Percentiles rank a stretch among this genome's conserved stretches.
phyloP scores from a whole-genome alignment of 2,329 filamentous ascomycete species.

The Phialophora verrucosa region DNA sequence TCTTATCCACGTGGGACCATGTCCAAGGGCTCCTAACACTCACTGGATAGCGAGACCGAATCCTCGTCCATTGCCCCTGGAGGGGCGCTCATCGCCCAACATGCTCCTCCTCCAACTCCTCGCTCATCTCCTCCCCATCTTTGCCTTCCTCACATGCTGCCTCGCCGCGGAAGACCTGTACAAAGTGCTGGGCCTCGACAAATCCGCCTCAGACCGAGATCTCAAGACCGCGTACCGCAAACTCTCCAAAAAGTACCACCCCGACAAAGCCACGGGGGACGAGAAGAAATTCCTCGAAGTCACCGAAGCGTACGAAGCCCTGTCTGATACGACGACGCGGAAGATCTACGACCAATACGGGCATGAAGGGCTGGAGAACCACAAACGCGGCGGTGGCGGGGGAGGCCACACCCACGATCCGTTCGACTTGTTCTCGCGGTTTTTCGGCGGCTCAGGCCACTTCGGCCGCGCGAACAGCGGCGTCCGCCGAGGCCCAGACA shows the following conservation, averaged over 20 bases:
- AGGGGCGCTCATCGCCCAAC: constrained; percentile 16
- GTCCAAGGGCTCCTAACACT: neutral
- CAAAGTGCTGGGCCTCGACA: constrained; percentile 80
- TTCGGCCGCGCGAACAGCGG: constrained; percentile 70
- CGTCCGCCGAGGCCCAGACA: constrained; percentile 72
- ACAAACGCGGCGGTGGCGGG: constrained; percentile 72
- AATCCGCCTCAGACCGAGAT: constrained; percentile 79
- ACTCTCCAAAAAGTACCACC: constrained; percentile 93
- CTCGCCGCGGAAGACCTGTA: constrained; percentile 52
- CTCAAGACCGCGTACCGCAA: constrained; percentile 92
- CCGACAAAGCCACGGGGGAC: constrained; percentile 91
- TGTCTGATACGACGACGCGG: constrained; percentile 78
- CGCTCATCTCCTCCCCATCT: constrained; percentile 30
- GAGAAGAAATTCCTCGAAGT: constrained; percentile 92
- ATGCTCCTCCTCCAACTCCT: constrained; percentile 35
- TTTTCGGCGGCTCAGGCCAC: constrained; percentile 91
- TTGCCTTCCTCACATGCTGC: constrained; percentile 31
- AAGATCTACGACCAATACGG: constrained; percentile 94
- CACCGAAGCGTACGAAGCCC: constrained; percentile 91
- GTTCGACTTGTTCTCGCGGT: constrained; percentile 93
- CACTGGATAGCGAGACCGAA: neutral
- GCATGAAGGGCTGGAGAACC: constrained; percentile 86
- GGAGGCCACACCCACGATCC: constrained; percentile 73
- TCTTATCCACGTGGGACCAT: neutral
- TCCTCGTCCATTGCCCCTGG: neutral